Evolutionary conservation across 2,329 filamentous ascomycete species (phyloP).

Genomic region (Whalleya microplaca): DNA sequence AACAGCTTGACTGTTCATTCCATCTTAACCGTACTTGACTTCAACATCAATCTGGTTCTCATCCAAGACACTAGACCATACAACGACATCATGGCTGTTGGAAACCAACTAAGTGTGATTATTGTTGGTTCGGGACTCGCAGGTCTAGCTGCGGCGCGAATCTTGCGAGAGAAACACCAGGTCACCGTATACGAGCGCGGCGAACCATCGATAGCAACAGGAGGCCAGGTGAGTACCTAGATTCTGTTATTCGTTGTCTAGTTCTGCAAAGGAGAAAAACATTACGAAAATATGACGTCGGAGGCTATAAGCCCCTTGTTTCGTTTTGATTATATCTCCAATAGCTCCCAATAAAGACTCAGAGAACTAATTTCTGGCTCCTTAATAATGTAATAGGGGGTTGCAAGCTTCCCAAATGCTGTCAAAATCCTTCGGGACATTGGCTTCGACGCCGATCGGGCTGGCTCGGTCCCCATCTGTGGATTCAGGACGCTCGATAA

Average conservation of each 20-base stretch:
- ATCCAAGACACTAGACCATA: too few relatives aligned
- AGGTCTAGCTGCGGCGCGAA: slow-evolving; percentile 28
- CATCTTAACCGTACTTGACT: too few relatives aligned
- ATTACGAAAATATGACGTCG: too few relatives aligned
- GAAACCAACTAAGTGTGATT: slow-evolving; percentile 21
- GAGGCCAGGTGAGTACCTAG: slow-evolving; percentile 27
- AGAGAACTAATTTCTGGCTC: too few relatives aligned
- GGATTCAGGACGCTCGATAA: slow-evolving; percentile 26
- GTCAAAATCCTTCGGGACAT: slow-evolving; percentile 26
- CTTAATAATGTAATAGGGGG: slow-evolving; percentile 3
- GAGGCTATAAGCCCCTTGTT: too few relatives aligned
- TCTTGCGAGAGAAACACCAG: slow-evolving; percentile 27
- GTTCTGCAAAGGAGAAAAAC: too few relatives aligned
- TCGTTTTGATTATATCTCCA: too few relatives aligned
- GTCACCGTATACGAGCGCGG: slow-evolving; percentile 32
- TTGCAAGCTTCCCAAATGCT: slow-evolving; percentile 29
- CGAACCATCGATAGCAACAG: slow-evolving; percentile 22
- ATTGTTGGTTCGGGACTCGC: slow-evolving; percentile 30
- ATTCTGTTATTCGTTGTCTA: slow-evolving; percentile 29
- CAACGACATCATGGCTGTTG: too few relatives aligned
- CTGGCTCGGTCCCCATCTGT: slow-evolving; percentile 24
- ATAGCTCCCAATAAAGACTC: too few relatives aligned
- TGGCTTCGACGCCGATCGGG: slow-evolving; percentile 23
- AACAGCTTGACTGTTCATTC: too few relatives aligned
- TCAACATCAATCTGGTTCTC: too few relatives aligned